Evolutionary conservation across 768 basidiomycete species (phyloP).

Genomic region (Tubosaeta sp.): DNA sequence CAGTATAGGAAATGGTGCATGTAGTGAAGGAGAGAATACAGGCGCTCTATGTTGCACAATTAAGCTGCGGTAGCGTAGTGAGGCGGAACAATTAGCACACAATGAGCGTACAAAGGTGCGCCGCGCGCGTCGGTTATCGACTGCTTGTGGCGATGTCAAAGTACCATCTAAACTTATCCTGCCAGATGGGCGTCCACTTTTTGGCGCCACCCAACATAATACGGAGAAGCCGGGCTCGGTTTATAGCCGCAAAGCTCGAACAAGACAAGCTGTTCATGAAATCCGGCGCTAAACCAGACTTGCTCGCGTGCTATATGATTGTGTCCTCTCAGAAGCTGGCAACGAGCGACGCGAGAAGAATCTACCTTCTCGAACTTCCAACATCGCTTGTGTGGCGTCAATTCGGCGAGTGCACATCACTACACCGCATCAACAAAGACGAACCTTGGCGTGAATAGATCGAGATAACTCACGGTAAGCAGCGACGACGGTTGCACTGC

Average conservation of each 20-base stretch:
- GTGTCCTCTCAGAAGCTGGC: conserved; percentile 1
- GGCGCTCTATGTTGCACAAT: conserved; percentile 12
- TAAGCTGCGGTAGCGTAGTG: conserved; percentile 16
- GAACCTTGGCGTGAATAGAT: not conserved
- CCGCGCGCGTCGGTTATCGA: conserved; percentile 6
- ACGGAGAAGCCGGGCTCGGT: conserved; percentile 55
- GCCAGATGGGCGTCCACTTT: conserved; percentile 48
- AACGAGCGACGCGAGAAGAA: conserved; percentile 4
- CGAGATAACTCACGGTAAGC: conserved; percentile 59
- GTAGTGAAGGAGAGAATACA: conserved; percentile 13
- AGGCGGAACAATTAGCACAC: conserved; percentile 3
- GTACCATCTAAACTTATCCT: conserved; percentile 17
- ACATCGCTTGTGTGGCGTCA: conserved; percentile 53
- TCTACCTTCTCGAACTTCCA: conserved; percentile 56
- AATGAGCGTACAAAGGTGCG: conserved; percentile 6
- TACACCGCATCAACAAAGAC: conserved; percentile 26
- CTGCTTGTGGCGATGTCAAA: not conserved
- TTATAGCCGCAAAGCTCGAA: conserved; percentile 70
- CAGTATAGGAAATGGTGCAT: conserved; percentile 7
- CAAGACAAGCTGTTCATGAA: conserved; percentile 73
- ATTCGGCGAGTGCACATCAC: conserved; percentile 67
- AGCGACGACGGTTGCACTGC: conserved; percentile 66
- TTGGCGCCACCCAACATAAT: conserved; percentile 63
- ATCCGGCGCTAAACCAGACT: conserved; percentile 76
- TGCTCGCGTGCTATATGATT: conserved; percentile 57